A percentile compares a stretch with the other conserved stretches of the same genome.
phyloP scores from a whole-genome alignment of 257 asterid genomes.

The Rauvolfia tetraphylla region DNA sequence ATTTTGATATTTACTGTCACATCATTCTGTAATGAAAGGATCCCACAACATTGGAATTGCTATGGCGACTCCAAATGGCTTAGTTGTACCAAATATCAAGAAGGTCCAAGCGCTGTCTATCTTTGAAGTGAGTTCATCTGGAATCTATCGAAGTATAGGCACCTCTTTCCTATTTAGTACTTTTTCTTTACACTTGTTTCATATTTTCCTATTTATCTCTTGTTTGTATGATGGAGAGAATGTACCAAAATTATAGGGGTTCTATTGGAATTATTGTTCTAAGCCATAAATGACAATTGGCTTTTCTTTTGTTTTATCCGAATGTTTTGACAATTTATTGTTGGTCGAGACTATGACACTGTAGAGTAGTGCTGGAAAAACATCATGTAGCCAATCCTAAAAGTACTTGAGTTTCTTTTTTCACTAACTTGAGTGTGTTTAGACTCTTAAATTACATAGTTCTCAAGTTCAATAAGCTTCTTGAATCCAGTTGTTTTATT shows the following conservation, averaged over 20 bases:
- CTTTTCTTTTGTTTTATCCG: background rate
- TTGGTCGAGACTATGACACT: background rate
- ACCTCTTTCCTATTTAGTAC: background rate
- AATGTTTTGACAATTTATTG: background rate
- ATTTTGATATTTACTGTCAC: background rate
- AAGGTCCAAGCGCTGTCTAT: conserved; percentile 85
- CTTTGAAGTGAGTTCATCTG: conserved; percentile 56
- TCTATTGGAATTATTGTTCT: background rate
- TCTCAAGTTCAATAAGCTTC: background rate
- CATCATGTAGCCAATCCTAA: background rate
- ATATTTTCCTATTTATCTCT: background rate
- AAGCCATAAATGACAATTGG: background rate
- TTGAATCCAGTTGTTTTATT: background rate
- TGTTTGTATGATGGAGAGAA: background rate
- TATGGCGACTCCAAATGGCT: conserved; percentile 94
- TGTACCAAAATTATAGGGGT: background rate
- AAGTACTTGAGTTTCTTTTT: background rate
- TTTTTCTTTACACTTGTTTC: background rate
- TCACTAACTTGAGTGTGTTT: background rate
- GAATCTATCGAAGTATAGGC: background rate
- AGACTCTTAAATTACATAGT: background rate
- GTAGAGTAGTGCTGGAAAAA: background rate
- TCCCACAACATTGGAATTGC: conserved; percentile 93
- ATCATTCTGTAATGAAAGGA: conserved; percentile 38
- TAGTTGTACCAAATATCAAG: conserved; percentile 92